Conservation (phyloP, 2,329 filamentous ascomycete species). For the Cryphonectria parasitica region DNA sequence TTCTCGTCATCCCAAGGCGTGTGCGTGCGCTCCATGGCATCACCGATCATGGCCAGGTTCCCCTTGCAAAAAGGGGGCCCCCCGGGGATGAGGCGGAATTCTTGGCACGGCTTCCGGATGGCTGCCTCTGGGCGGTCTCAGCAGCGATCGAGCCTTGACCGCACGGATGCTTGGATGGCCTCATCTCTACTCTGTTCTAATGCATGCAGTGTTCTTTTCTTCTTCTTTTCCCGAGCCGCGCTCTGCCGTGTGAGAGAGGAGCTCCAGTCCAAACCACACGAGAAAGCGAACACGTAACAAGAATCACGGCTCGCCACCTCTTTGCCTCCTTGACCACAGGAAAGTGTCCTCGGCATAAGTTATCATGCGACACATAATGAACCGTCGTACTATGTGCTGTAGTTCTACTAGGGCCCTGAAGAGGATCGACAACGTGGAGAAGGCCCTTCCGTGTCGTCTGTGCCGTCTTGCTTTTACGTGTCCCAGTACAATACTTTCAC, state of each 20-base stretch:
- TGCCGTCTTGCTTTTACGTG: neutral
- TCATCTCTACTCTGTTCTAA: neutral
- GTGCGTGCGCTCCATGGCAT: neutral
- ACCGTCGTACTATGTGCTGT: conserved; percentile 2
- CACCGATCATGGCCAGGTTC: neutral
- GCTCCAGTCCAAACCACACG: neutral
- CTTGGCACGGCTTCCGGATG: neutral
- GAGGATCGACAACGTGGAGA: conserved; percentile 1
- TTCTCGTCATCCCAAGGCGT: conserved; percentile 4
- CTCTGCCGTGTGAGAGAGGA: neutral
- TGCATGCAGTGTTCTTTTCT: neutral
- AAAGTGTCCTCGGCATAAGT: neutral
- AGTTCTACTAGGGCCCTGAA: neutral
- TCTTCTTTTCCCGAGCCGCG: neutral
- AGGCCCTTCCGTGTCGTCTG: neutral
- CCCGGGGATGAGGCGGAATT: conserved; percentile 9
- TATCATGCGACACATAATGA: neutral
- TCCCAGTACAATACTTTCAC: neutral
- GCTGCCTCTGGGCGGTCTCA: neutral
- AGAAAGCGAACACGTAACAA: neutral
- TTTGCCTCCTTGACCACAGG: neutral
- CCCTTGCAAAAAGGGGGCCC: conserved; percentile 1
- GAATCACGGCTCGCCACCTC: neutral
- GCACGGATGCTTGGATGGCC: neutral
- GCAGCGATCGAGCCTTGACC: neutral